phyloP scores from a whole-genome alignment of 176 grass and related monocot species.

The Eleusine coracana region DNA sequence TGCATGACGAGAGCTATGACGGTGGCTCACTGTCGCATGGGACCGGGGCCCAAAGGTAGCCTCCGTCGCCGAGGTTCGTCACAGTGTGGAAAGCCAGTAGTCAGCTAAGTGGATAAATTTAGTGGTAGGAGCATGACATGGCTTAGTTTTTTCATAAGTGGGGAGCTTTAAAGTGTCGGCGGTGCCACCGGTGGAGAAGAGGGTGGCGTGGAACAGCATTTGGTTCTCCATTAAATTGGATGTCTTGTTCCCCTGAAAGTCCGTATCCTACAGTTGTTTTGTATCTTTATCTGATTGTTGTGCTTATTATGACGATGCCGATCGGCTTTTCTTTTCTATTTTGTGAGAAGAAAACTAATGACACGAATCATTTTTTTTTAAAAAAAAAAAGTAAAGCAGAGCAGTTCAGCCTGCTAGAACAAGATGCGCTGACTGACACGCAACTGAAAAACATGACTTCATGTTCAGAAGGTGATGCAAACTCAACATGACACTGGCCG shows the following conservation, averaged over 20 bases:
- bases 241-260: neutral
- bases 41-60: neutral
- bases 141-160: neutral
- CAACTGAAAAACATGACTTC: neutral
- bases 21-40: slow-evolving; percentile 4
- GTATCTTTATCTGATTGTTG: neutral
- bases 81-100: neutral
- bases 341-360: neutral
- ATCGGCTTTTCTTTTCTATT: neutral
- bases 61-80: neutral
- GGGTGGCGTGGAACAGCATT: slow-evolving; percentile 31
- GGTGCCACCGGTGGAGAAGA: slow-evolving; percentile 40
- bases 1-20: neutral
- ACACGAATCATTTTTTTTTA: neutral
- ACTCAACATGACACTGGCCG: too few relatives aligned
- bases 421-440: neutral
- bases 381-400: neutral
- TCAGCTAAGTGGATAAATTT: neutral
- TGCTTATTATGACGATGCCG: neutral
- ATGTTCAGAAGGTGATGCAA: neutral
- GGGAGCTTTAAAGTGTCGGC: slow-evolving; percentile 50
- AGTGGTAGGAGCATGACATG: neutral
- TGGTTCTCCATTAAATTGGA: slow-evolving; percentile 26
- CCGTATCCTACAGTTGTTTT: neutral
- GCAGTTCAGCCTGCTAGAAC: neutral